Evolutionary conservation across 768 basidiomycete species (phyloP), one percentile per base, ranked within the genome.

Genomic region (Podaxis pistillaris): DNA sequence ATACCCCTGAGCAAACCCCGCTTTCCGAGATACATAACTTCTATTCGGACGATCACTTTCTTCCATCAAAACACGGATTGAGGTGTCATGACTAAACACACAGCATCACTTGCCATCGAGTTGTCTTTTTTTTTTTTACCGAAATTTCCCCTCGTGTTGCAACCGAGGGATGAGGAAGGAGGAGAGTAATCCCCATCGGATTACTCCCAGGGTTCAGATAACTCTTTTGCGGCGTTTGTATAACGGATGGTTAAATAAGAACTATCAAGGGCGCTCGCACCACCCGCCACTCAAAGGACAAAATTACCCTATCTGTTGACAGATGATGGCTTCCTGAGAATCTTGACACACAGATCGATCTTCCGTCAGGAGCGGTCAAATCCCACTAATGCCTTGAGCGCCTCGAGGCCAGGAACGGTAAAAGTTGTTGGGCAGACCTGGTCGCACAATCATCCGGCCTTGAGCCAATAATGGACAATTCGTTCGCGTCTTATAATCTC

Each of bases 321-420:
- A 15, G 36, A 7, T 62, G 54, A 62, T 56, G 60, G 60, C 28
- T 55, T 55, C 60, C 26, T 41, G 53, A 9, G 54, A 56, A 56
- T 55, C 60, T 40, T 22, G 28, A 13, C 17, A 19, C 8, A 46
- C 6, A 46, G 44, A 56, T 56, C 44, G 55, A 62, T 62, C 61
- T 62, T n/a, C 49, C 33, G 36, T 62, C 62, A 63, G 65, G 65
- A 64, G 56, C 59, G 68, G 71, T 73, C 69, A 62, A 67, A 74
- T 71, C 69, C 68, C 64, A 62, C 56, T 52, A 13, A 40, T 58
- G 61, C 19, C 63, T 58, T 62, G 62, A 61, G 49, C 60, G 65
- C 65, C 68, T 70, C 68, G 67, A 71, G 68, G 56, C 65, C 72
- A 74, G 73, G 75, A 65, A 74, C 72, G 55, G 63, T 41, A 61